Evolutionary conservation across 129 eudicot species (phyloP), one percentile per base, ranked within the genome.

Genomic region (Artemisia tridentata): DNA sequence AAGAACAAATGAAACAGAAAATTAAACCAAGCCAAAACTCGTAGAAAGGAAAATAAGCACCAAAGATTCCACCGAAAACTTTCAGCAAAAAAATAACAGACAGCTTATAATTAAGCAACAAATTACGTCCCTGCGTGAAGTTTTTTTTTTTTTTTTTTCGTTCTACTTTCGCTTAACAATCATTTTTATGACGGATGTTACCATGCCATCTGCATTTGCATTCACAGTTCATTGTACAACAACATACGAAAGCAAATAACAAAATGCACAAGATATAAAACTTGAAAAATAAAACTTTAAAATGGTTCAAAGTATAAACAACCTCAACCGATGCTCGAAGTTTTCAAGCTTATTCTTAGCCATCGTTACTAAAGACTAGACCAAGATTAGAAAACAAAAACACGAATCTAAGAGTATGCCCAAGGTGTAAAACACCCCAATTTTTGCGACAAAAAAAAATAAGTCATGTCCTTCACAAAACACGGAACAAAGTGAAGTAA

Each of bases 251-350:
- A 25, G 48, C 5, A 68, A 8, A 31, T 31, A 14, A 51, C 15
- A 20, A 10, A 62, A 62, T 3, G 38, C 11, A 20, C 19, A 23
- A 31, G 25, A 46, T 57, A 72, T 0, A 10, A 23, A 23, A 46
- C 14, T 58, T 6, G 3, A 20, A 57, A 56, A 43, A 10, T 45
- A 3, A 14, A 62, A 2, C 31, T 74, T 66, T 43, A 45, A 56
- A 66, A 57, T 10, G 38, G 45, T 69, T 75, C 67, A 29, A 75
- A 51, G 57, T 58, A 66, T 67, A 67, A 55, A 8, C 59, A 46
- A 66, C 41, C 50, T 75, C 59, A 61, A 75, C 79, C 60, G 25
- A 65, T 75, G 73, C 73, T 56, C 41, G 54, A 67, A 4, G n/a
- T 34, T 66, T 56, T 19, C 61, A 15, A 68, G 67, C 79, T 75